Percentiles rank a stretch among this genome's conserved stretches.
phyloP scores from a whole-genome alignment of 768 basidiomycete species.

The Lactarius vividus region DNA sequence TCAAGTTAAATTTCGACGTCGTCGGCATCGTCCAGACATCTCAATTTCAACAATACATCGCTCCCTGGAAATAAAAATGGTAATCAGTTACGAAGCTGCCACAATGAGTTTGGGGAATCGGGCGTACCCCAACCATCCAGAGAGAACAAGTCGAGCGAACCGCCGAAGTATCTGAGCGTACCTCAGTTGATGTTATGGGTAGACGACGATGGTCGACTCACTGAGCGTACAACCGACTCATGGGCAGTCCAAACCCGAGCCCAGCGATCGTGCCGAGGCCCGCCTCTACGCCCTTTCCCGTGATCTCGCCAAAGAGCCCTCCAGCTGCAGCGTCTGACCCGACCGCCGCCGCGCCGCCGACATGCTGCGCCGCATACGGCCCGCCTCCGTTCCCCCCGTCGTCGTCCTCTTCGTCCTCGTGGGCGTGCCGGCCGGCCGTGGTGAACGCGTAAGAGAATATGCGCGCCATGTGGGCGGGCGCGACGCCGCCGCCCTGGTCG shows the following conservation, averaged over 20 bases:
- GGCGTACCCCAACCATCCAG: slow-evolving; percentile 79
- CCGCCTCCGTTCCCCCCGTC: slow-evolving; percentile 44
- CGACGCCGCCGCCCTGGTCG: slow-evolving; percentile 85
- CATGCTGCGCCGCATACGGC: slow-evolving; percentile 74
- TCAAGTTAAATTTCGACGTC: slow-evolving; percentile 45
- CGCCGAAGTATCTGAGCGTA: slow-evolving; percentile 72
- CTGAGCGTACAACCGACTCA: slow-evolving; percentile 73
- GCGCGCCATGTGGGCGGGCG: slow-evolving; percentile 65
- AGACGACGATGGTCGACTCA: slow-evolving; percentile 31
- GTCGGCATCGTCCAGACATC: slow-evolving; percentile 51
- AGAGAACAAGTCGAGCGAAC: slow-evolving; percentile 75
- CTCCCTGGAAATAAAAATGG: slow-evolving; percentile 36
- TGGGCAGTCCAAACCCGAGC: slow-evolving; percentile 81
- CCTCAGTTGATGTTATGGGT: slow-evolving; percentile 14
- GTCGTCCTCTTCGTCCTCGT: slow-evolving; percentile 39
- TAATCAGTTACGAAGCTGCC: slow-evolving; percentile 12
- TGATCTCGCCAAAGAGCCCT: slow-evolving; percentile 73
- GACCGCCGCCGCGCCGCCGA: slow-evolving; percentile 69
- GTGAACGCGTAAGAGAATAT: slow-evolving; percentile 94
- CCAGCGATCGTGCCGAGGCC: slow-evolving; percentile 90
- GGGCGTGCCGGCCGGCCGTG: slow-evolving; percentile 58
- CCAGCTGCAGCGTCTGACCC: slow-evolving; percentile 39
- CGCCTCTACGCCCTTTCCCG: slow-evolving; percentile 70
- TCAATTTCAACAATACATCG: slow-evolving; percentile 54
- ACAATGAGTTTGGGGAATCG: not conserved